These are phyloP conservation scores for Neurospora sp. DNA, from an alignment of 2,329 filamentous ascomycete species.

Conservation along the genomic window DNA sequence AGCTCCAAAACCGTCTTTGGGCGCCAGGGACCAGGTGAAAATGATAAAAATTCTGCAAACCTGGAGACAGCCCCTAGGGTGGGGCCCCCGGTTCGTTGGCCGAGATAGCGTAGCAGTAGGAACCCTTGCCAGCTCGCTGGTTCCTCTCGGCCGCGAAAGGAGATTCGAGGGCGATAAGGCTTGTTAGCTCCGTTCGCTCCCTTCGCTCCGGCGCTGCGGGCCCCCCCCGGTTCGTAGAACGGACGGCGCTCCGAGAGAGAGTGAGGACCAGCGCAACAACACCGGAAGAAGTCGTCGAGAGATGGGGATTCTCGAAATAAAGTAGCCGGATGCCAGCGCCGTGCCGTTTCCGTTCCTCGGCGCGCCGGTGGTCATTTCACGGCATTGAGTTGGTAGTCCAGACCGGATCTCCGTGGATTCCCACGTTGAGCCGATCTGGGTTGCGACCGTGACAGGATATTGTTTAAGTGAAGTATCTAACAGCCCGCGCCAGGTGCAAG, in stretches of 20 bases:
- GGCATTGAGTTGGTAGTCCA: neutral
- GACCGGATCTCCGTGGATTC: neutral
- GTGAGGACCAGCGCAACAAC: neutral
- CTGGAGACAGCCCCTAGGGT: slow-evolving; percentile 16
- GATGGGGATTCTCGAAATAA: neutral
- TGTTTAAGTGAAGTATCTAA: neutral
- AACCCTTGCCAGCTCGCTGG: neutral
- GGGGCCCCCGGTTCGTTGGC: slow-evolving; percentile 12
- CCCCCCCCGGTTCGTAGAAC: slow-evolving; percentile 1
- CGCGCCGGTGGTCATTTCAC: neutral
- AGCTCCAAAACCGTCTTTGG: slow-evolving; percentile 3
- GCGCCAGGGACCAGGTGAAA: slow-evolving; percentile 11
- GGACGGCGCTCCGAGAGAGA: slow-evolving; percentile 5
- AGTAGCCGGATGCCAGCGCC: neutral
- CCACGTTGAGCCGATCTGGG: neutral
- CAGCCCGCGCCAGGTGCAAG: neutral
- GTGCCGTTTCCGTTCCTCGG: neutral
- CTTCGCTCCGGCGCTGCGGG: neutral
- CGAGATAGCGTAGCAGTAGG: neutral
- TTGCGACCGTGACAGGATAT: neutral
- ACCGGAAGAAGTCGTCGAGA: neutral
- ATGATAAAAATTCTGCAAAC: slow-evolving; percentile 16
- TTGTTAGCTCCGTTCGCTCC: slow-evolving; percentile 10
- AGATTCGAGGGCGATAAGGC: slow-evolving; percentile 20
- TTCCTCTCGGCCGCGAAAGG: slow-evolving; percentile 16